phyloP scores from a whole-genome alignment of 352 stramenopile genomes.

The Globisporangium uncinulatum region DNA sequence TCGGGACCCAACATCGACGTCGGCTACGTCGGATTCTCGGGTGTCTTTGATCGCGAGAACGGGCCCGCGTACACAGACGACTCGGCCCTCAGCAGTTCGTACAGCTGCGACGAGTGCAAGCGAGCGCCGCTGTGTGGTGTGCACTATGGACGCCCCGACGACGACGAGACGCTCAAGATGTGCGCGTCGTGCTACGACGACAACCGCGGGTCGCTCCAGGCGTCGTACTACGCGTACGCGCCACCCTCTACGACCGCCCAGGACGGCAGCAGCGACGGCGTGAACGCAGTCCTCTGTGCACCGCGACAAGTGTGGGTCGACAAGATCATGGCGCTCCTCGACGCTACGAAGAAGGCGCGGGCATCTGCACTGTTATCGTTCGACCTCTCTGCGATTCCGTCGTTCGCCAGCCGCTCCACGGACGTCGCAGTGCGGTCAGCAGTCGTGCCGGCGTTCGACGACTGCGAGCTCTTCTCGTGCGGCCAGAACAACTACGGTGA shows the following conservation, averaged over 20 bases:
- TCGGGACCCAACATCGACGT: conserved; percentile 79
- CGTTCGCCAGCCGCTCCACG: background rate
- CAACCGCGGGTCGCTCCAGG: conserved; percentile 51
- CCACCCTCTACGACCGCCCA: conserved; percentile 27
- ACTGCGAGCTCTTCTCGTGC: conserved; percentile 84
- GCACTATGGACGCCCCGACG: conserved; percentile 46
- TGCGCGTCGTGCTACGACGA: conserved; percentile 78
- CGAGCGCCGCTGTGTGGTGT: conserved; percentile 29
- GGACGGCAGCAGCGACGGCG: conserved; percentile 22
- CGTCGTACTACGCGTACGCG: conserved; percentile 39
- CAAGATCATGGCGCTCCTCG: conserved; percentile 35
- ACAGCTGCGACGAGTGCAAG: conserved; percentile 67
- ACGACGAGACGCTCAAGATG: conserved; percentile 52
- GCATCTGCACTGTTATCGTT: background rate
- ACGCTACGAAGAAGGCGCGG: conserved; percentile 32
- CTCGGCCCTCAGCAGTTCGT: conserved; percentile 14
- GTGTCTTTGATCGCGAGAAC: conserved; percentile 75
- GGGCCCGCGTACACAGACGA: conserved; percentile 73
- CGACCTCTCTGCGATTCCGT: background rate
- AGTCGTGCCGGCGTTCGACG: conserved; percentile 43
- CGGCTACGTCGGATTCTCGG: conserved; percentile 75
- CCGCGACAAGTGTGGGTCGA: conserved; percentile 46
- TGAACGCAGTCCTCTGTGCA: conserved; percentile 35
- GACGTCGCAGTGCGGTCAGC: conserved; percentile 9
- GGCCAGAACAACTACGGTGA: conserved; percentile 89